Conservation (phyloP, 2,329 filamentous ascomycete species). For the Diaporthe citri region DNA sequence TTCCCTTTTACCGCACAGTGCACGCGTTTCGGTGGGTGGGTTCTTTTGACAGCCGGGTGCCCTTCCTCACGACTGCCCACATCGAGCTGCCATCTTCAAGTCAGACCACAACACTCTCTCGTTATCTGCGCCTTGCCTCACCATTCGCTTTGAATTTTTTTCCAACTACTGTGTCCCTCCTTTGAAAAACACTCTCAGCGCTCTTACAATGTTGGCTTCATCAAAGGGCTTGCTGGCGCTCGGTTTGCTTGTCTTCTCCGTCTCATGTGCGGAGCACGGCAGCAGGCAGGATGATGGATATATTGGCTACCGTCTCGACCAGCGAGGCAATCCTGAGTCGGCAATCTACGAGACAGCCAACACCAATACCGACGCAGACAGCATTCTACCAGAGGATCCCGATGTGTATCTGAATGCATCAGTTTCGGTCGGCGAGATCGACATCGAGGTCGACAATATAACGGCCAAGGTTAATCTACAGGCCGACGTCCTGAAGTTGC, state of each 20-base stretch:
- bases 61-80: background rate
- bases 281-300: conserved; percentile 58
- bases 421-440: conserved; percentile 69
- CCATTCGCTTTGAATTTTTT: background rate
- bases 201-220: conserved; percentile 7
- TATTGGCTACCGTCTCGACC: conserved; percentile 66
- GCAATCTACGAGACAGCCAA: conserved; percentile 66
- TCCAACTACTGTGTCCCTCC: background rate
- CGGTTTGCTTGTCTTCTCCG: background rate
- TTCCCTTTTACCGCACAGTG: background rate
- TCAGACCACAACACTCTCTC: background rate
- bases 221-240: conserved; percentile 9
- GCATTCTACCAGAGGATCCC: conserved; percentile 58
- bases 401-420: conserved; percentile 73
- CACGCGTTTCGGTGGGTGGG: background rate
- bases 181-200: background rate
- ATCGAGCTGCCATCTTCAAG: background rate
- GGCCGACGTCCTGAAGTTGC: conserved; percentile 68
- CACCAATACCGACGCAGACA: conserved; percentile 57
- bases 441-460: conserved; percentile 69
- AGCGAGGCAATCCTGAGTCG: conserved; percentile 63
- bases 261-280: conserved; percentile 41
- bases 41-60: background rate
- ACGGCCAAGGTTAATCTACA: conserved; percentile 72
- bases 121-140: background rate